Conservation (phyloP, 2,329 filamentous ascomycete species). For the Exophiala aquamarina region DNA sequence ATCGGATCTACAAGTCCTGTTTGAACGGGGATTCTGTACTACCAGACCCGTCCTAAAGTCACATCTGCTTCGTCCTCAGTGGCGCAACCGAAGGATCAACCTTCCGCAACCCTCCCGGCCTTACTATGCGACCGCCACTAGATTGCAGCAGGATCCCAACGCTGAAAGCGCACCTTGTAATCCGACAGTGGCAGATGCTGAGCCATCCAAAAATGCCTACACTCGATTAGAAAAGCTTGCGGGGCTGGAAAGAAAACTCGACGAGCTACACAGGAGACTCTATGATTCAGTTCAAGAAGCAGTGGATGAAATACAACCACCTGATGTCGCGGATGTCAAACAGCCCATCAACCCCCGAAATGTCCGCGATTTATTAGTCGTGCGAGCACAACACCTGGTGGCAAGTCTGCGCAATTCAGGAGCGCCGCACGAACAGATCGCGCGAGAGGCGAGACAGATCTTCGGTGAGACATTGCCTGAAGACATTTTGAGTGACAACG, state of each 20-base stretch:
- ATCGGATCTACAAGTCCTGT: conserved; percentile 34
- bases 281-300: neutral
- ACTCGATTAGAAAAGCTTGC: neutral
- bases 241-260: neutral
- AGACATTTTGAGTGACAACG: conserved; percentile 66
- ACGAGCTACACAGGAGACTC: neutral
- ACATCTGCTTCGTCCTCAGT: conserved; percentile 11
- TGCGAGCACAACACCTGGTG: conserved; percentile 9
- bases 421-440: conserved; percentile 59
- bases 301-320: neutral
- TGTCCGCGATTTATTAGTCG: conserved; percentile 1
- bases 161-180: no score
- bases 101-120: neutral
- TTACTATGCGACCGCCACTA: neutral
- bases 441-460: conserved; percentile 68
- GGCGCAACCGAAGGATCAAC: conserved; percentile 1
- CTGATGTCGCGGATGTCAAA: neutral
- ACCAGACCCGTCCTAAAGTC: conserved; percentile 9
- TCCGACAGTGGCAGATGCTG: no score
- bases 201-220: neutral
- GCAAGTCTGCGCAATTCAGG: conserved; percentile 16
- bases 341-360: neutral
- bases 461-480: conserved; percentile 77
- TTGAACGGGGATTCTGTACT: conserved; percentile 35
- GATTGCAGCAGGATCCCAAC: neutral